phyloP scores from a whole-genome alignment of 2,329 filamentous ascomycete species.

The Rhynchosporium secalis region DNA sequence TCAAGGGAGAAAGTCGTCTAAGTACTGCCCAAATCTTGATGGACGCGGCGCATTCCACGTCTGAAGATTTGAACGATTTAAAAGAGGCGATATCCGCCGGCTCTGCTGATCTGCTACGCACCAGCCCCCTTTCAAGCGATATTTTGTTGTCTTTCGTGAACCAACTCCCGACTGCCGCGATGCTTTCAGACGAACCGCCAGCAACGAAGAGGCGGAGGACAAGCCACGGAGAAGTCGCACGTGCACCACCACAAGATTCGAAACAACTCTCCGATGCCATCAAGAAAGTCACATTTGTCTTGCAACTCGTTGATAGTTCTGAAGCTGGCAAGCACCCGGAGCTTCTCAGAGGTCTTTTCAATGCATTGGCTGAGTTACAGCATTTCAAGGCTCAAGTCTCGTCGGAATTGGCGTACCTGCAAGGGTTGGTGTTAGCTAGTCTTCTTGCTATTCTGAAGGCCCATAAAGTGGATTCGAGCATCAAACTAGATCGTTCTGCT shows the following conservation, averaged over 20 bases:
- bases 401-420: slow-evolving; percentile 86
- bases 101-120: slow-evolving; percentile 71
- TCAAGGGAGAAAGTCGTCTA: slow-evolving; percentile 64
- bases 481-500: slow-evolving; percentile 73
- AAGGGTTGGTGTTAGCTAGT: slow-evolving; percentile 80
- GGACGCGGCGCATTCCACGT: slow-evolving; percentile 52
- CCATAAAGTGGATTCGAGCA: slow-evolving; percentile 60
- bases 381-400: slow-evolving; percentile 78
- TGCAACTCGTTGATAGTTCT: slow-evolving; percentile 84
- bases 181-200: slow-evolving; percentile 70
- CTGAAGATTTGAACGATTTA: slow-evolving; percentile 36
- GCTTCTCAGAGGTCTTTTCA: slow-evolving; percentile 78
- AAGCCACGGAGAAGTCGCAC: slow-evolving; percentile 68
- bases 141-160: slow-evolving; percentile 73
- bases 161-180: slow-evolving; percentile 70
- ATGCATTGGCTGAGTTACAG: slow-evolving; percentile 81
- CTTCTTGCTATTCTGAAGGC: slow-evolving; percentile 81
- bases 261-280: slow-evolving; percentile 67
- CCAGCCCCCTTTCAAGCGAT: slow-evolving; percentile 70
- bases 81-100: slow-evolving; percentile 52
- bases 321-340: slow-evolving; percentile 73
- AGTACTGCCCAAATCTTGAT: slow-evolving; percentile 63
- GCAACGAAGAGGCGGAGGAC: slow-evolving; percentile 78
- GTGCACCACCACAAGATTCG: slow-evolving; percentile 61
- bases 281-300: slow-evolving; percentile 77